phyloP scores from a whole-genome alignment of 257 asterid genomes.

The Scutellaria galericulata region DNA sequence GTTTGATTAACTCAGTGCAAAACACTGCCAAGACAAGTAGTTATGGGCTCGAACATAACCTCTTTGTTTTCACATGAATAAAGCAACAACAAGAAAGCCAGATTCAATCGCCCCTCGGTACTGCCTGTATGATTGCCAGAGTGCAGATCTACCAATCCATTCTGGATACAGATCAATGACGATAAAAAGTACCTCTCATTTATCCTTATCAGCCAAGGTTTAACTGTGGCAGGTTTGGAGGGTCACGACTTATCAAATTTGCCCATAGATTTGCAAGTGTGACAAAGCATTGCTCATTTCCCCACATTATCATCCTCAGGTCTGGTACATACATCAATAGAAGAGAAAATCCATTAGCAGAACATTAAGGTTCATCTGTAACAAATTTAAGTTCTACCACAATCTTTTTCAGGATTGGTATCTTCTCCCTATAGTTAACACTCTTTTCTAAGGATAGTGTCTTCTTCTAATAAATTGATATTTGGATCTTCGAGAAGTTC shows the following conservation, averaged over 20 bases:
- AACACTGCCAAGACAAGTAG: neutral
- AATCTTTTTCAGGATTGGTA: neutral
- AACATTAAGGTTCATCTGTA: neutral
- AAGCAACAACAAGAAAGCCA: constrained; percentile 7
- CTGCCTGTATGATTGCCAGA: constrained; percentile 28
- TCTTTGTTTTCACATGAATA: neutral
- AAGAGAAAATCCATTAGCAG: neutral
- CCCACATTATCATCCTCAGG: constrained; percentile 62
- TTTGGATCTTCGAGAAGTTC: constrained; percentile 9
- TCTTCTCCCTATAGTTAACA: constrained; percentile 8
- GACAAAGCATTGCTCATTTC: constrained; percentile 56
- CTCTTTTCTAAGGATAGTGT: neutral
- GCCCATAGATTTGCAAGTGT: constrained; percentile 78
- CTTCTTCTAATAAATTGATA: constrained; percentile 11
- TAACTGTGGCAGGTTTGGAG: constrained; percentile 62
- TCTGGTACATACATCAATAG: constrained; percentile 46
- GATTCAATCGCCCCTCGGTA: constrained; percentile 4
- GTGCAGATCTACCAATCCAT: constrained; percentile 30
- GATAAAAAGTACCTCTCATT: constrained; percentile 21
- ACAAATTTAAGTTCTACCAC: neutral
- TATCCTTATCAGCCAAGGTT: constrained; percentile 42
- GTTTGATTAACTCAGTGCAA: constrained; percentile 29
- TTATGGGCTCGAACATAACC: constrained; percentile 6
- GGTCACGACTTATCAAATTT: constrained; percentile 58
- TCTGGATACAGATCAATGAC: constrained; percentile 27